phyloP scores from a whole-genome alignment of 2,329 filamentous ascomycete species.

The Sphaerulina musiva region DNA sequence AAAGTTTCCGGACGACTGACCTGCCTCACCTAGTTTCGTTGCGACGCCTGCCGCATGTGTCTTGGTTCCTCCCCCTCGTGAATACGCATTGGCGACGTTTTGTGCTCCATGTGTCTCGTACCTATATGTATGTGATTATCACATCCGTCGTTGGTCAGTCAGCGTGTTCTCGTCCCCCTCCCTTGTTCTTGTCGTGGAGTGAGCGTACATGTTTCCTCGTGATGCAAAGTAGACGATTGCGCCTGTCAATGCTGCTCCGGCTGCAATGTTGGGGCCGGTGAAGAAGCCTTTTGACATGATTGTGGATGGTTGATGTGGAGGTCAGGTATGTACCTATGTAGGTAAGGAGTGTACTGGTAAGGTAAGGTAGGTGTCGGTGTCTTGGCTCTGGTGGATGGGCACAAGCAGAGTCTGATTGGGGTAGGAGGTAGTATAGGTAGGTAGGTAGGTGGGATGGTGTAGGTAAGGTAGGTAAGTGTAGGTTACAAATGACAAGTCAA shows the following conservation, averaged over 20 bases:
- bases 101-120: conserved; percentile 34
- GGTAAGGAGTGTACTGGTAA: not conserved
- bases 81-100: conserved; percentile 33
- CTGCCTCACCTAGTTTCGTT: conserved; percentile 30
- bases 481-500: conserved; percentile 1
- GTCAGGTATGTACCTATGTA: too few species aligned
- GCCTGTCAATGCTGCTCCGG: conserved; percentile 25
- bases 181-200: not conserved
- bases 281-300: conserved; percentile 25
- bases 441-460: not conserved
- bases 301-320: not conserved
- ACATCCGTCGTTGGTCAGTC: too few species aligned
- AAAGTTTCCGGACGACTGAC: conserved; percentile 7
- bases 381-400: not conserved
- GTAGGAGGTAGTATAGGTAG: not conserved
- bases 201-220: conserved; percentile 3
- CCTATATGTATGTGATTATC: not conserved
- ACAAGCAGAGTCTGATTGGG: not conserved
- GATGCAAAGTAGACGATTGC: conserved; percentile 21
- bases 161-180: too few species aligned
- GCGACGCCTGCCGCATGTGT: conserved; percentile 33
- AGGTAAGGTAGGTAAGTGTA: not conserved
- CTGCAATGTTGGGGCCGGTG: conserved; percentile 26
- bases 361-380: not conserved
- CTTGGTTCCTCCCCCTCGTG: conserved; percentile 31